Percentiles rank a stretch among this genome's conserved stretches.
Evolutionary conservation across 495 filamentous ascomycete genomes (phyloP).

Genomic region (Penicillium pulvis): DNA sequence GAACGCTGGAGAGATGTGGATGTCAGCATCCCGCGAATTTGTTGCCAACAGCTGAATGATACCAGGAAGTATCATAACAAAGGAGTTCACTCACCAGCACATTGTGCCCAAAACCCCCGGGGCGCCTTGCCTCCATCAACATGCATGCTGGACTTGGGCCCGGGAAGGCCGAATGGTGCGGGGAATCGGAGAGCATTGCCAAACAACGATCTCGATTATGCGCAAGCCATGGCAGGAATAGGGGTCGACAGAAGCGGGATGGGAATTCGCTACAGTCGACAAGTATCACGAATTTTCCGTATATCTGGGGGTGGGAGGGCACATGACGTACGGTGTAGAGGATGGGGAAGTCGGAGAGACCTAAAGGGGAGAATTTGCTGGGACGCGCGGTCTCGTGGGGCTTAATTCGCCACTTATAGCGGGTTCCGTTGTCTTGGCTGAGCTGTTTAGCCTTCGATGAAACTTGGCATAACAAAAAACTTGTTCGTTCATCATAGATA

Average conservation of each 20-base stretch:
- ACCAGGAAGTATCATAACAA: neutral
- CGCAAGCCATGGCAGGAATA: neutral
- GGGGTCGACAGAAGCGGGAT: neutral
- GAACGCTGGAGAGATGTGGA: constrained; percentile 12
- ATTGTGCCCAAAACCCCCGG: constrained; percentile 21
- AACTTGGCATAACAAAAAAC: neutral
- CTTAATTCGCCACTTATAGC: constrained; percentile 2
- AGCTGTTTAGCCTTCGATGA: neutral
- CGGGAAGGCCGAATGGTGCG: constrained; percentile 9
- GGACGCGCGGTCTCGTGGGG: constrained; percentile 22
- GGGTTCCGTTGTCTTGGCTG: neutral
- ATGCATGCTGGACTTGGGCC: constrained; percentile 26
- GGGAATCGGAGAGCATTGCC: constrained; percentile 25
- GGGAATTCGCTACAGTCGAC: neutral
- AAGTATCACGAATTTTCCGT: constrained; percentile 9
- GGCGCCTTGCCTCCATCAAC: constrained; percentile 17
- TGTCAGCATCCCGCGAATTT: neutral
- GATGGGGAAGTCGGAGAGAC: neutral
- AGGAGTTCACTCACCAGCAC: constrained; percentile 17
- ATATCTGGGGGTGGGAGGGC: neutral
- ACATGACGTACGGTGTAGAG: constrained; percentile 12
- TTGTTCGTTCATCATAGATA: neutral
- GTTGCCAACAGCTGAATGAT: neutral
- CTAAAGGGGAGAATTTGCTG: constrained; percentile 1
- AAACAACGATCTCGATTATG: constrained; percentile 4